Conservation (phyloP, 2,329 filamentous ascomycete genomes). For the Corynespora cassiicola region DNA sequence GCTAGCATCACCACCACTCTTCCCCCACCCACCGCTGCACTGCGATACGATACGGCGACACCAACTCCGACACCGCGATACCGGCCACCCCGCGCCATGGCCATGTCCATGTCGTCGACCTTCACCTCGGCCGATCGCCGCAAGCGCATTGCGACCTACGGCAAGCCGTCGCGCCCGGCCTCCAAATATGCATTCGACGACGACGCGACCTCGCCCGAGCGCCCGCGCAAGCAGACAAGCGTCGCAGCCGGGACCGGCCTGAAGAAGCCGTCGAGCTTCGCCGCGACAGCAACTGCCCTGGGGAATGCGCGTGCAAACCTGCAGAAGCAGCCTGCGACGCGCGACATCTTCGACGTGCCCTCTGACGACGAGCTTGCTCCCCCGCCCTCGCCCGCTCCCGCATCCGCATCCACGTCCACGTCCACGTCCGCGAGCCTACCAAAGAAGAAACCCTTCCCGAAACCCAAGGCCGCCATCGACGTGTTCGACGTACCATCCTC, state of each 20-base stretch:
- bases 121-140: slow-evolving; percentile 40
- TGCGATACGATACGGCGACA: no score
- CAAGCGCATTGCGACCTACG: slow-evolving; percentile 48
- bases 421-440: slow-evolving; percentile 10
- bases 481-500: slow-evolving; percentile 14
- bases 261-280: slow-evolving; percentile 15
- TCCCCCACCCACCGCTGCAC: not conserved
- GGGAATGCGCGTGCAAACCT: slow-evolving; percentile 10
- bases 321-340: slow-evolving; percentile 8
- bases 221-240: slow-evolving; percentile 30
- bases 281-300: slow-evolving; percentile 8
- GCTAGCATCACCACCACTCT: not conserved
- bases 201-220: slow-evolving; percentile 41
- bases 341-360: slow-evolving; percentile 52
- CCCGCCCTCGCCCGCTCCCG: slow-evolving; percentile 2
- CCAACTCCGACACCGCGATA: no score
- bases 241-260: slow-evolving; percentile 9
- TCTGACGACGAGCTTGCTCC: slow-evolving; percentile 38
- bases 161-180: slow-evolving; percentile 38
- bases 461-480: slow-evolving; percentile 15
- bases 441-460: slow-evolving; percentile 20
- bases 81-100: slow-evolving; percentile 21
- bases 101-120: slow-evolving; percentile 31
- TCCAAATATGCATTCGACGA: slow-evolving; percentile 17
- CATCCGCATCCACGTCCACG: no score